These are phyloP conservation scores for Talaromyces amestolkiae DNA, from an alignment of 2,329 filamentous ascomycete genomes.

Conservation along the genomic window DNA sequence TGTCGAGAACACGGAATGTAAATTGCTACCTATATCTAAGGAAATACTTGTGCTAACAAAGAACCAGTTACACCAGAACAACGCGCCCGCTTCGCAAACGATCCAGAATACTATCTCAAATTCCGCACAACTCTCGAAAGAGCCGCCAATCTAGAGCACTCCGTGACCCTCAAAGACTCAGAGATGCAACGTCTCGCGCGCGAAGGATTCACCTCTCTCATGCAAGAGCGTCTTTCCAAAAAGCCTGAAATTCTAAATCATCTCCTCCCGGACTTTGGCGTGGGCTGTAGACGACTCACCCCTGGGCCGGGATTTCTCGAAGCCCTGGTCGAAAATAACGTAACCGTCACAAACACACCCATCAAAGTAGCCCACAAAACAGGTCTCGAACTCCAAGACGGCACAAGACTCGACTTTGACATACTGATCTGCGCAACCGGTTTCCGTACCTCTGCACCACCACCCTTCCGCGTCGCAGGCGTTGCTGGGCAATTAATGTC, in stretches of 20 bases:
- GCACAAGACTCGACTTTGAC: neutral
- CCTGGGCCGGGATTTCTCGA: neutral
- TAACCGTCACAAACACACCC: neutral
- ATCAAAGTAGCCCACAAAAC: neutral
- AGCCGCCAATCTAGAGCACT: neutral
- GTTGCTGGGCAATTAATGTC: neutral
- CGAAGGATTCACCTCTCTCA: neutral
- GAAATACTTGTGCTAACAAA: neutral
- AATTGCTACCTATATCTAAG: neutral
- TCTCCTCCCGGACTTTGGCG: slow-evolving; percentile 35
- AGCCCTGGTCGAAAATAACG: neutral
- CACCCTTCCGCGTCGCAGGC: neutral
- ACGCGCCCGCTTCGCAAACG: neutral
- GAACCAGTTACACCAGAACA: neutral
- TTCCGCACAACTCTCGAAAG: slow-evolving; percentile 2
- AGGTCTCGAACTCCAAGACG: neutral
- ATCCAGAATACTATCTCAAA: slow-evolving; percentile 1
- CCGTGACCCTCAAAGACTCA: neutral
- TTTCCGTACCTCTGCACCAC: neutral
- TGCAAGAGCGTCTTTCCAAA: neutral
- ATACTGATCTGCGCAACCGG: neutral
- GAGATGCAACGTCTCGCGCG: neutral
- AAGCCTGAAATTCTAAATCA: slow-evolving; percentile 28
- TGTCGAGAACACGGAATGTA: neutral
- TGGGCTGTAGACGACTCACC: slow-evolving; percentile 20